Percentiles rank a stretch among this genome's conserved stretches.
Conservation (phyloP, 129 eudicot genomes). For the Flaveria brownii region DNA sequence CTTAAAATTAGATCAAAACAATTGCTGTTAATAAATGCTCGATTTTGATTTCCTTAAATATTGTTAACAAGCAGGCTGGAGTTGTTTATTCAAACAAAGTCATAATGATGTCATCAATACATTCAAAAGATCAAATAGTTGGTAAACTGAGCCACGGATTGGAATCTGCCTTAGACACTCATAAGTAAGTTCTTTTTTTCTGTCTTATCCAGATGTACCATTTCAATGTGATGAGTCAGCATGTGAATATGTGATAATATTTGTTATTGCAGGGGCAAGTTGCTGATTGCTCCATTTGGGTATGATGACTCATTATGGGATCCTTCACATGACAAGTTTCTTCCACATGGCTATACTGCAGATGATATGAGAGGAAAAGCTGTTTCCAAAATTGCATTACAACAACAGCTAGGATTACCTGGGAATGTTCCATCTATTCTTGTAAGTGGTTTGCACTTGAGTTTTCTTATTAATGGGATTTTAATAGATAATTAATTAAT, state of each 20-base stretch:
- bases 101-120: constrained; percentile 50
- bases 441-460: constrained; percentile 36
- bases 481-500: not conserved
- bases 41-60: constrained; percentile 5
- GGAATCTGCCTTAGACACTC: constrained; percentile 54
- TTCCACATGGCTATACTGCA: constrained; percentile 47
- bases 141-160: constrained; percentile 46
- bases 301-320: constrained; percentile 56
- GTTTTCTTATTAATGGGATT: constrained; percentile 1
- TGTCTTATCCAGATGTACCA: not conserved
- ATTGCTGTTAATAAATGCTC: not conserved
- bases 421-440: constrained; percentile 38
- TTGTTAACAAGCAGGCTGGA: constrained; percentile 54
- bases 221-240: not conserved
- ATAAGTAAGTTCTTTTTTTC: constrained; percentile 41
- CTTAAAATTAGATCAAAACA: not conserved
- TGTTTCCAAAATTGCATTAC: constrained; percentile 51
- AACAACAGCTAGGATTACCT: constrained; percentile 41
- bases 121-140: constrained; percentile 47
- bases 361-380: constrained; percentile 57
- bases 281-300: constrained; percentile 59
- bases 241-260: not conserved
- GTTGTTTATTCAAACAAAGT: constrained; percentile 65
- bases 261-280: constrained; percentile 47
- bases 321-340: constrained; percentile 52